These are phyloP conservation scores for Pyronema domesticum DNA, from an alignment of 495 filamentous ascomycete species.

Conservation along the genomic window DNA sequence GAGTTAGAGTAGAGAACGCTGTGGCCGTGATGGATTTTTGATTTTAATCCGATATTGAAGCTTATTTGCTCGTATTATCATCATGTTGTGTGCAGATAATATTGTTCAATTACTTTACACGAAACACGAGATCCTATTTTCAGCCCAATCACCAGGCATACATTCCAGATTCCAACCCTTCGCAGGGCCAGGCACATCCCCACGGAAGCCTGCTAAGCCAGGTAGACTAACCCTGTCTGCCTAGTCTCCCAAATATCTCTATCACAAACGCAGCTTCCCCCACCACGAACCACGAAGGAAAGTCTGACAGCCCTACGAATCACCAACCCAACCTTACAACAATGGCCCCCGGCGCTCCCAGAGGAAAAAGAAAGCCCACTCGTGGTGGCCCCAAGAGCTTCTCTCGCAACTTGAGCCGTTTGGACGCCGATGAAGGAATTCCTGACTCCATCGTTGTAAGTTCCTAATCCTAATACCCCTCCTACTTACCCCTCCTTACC, in stretches of 20 bases:
- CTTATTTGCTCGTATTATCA: too few relatives aligned
- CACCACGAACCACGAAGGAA: neutral
- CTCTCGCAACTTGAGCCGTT: slow-evolving; percentile 69
- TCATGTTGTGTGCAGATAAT: too few relatives aligned
- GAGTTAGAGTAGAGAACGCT: neutral
- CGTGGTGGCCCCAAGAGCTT: slow-evolving; percentile 91
- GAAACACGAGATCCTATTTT: too few relatives aligned
- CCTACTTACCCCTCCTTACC: neutral
- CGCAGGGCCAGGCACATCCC: too few relatives aligned
- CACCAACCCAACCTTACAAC: slow-evolving; percentile 3
- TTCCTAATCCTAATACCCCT: slow-evolving; percentile 31
- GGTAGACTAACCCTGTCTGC: too few relatives aligned
- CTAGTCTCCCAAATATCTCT: too few relatives aligned
- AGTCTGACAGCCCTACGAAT: neutral
- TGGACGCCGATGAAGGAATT: slow-evolving; percentile 58
- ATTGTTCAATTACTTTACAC: too few relatives aligned
- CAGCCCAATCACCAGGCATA: too few relatives aligned
- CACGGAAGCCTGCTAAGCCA: too few relatives aligned
- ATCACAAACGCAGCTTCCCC: neutral
- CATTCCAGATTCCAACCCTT: too few relatives aligned
- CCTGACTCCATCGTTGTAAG: slow-evolving; percentile 49
- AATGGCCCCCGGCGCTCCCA: slow-evolving; percentile 48
- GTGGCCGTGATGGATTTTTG: too few relatives aligned
- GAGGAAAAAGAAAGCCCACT: slow-evolving; percentile 81
- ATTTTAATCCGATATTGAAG: too few relatives aligned